Evolutionary conservation across 352 stramenopile genomes (phyloP), one percentile per base, ranked within the genome.

Genomic region (Globisporangium spinosum): DNA sequence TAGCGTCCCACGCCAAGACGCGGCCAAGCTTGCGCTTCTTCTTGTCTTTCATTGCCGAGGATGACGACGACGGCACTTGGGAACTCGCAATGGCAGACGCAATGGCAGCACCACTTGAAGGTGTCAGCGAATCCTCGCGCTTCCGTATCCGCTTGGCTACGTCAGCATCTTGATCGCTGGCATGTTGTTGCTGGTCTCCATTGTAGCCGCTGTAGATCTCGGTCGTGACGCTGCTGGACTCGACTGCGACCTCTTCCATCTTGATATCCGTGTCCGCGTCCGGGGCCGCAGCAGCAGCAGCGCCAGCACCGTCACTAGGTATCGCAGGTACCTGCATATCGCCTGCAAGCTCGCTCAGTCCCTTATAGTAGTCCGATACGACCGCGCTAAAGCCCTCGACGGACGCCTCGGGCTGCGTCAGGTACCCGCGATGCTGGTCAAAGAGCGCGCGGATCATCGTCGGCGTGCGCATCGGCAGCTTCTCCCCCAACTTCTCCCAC

Each of bases 311-410:
- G 10, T 64, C 59, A 23, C 58, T 58, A 20, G 47, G 22, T n/a
- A 67, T 32, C 13, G 15, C 4, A n/a, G 17, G 15, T 5, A 17
- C 0, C 40, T 49, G 40, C 40, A 9, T 9, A n/a, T 49, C 40
- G 15, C 40, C 38, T 45, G 38, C 12, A 17, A 45, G 12, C 25
- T 78, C 76, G 12, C 83, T 70, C 13, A 80, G 70, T 53, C 45
- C 75, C 58, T 84, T 79, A 74, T 93, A 91, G 29, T 90, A 77
- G 64, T 90, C 78, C 69, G 68, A 80, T 75, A 91, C 82, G 58
- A 90, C 85, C 20, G 84, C 75, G 62, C 79, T 89, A 58, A 94
- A 88, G 40, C 80, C 86, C 29, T 93, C 84, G 58, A 76, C 79
- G 25, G 86, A 90, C 1, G 86, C 82, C 58, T 91, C 79, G 1